A percentile compares a stretch with the other conserved stretches of the same genome.
These are phyloP conservation scores for Trichoderma erinaceum DNA, from an alignment of 495 filamentous ascomycete genomes.

Conservation along the genomic window DNA sequence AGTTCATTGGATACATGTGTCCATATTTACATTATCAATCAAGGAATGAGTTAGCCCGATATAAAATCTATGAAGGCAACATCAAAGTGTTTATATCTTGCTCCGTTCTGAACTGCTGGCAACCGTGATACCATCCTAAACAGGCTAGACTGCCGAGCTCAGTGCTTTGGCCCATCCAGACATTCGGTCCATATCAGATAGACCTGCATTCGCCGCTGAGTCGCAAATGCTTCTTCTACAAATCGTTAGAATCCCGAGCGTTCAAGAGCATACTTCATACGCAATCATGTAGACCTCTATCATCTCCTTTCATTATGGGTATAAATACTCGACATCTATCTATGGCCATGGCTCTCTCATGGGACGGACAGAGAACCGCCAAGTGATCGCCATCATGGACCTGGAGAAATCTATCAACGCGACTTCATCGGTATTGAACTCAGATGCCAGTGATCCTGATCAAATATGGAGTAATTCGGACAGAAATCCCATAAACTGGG, in stretches of 20 bases:
- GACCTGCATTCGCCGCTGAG: background rate
- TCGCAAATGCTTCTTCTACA: background rate
- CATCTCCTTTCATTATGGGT: background rate
- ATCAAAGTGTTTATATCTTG: background rate
- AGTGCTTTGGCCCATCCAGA: background rate
- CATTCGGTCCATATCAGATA: background rate
- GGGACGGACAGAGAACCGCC: background rate
- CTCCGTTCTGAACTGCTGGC: background rate
- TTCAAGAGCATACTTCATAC: background rate
- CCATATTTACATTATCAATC: no score
- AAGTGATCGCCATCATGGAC: background rate
- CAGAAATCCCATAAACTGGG: background rate
- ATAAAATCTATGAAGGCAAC: no score
- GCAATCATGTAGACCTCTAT: background rate
- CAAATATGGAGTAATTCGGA: background rate
- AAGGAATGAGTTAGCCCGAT: no score
- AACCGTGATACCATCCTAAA: background rate
- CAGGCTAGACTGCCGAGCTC: constrained; percentile 1
- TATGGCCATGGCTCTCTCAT: background rate
- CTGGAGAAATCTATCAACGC: background rate
- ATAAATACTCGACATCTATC: background rate
- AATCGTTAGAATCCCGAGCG: background rate
- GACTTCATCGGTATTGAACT: background rate
- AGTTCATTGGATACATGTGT: no score
- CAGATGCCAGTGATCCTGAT: background rate